Conservation (phyloP, 2,329 filamentous ascomycete species). For the Clonostachys chloroleuca region DNA sequence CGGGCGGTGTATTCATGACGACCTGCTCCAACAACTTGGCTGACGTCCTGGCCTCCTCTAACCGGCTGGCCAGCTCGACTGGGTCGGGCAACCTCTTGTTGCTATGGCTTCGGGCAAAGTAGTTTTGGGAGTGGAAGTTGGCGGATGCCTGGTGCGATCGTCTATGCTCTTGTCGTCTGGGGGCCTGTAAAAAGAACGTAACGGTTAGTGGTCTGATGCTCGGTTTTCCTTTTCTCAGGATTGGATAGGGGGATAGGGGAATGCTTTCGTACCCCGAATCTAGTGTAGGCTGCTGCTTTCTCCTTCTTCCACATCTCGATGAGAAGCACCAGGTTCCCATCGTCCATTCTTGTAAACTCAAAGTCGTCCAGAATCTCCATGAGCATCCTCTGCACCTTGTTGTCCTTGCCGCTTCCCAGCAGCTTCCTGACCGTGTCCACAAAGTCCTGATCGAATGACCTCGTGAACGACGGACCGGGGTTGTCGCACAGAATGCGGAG, state of each 20-base stretch:
- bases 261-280: conserved; percentile 38
- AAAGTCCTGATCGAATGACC: conserved; percentile 84
- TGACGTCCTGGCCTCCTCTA: conserved; percentile 87
- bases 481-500: conserved; percentile 90
- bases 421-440: conserved; percentile 71
- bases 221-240: not conserved
- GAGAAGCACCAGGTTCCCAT: conserved; percentile 68
- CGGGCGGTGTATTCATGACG: conserved; percentile 75
- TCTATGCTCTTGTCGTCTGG: conserved; percentile 1
- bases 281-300: conserved; percentile 60
- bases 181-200: not conserved
- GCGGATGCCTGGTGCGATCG: conserved; percentile 5
- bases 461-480: conserved; percentile 85
- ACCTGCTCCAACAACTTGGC: conserved; percentile 91
- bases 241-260: conserved; percentile 4
- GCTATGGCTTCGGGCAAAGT: conserved; percentile 48
- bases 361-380: conserved; percentile 82
- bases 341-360: conserved; percentile 65
- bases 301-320: conserved; percentile 88
- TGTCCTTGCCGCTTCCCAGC: conserved; percentile 66
- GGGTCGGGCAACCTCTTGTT: conserved; percentile 57
- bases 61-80: conserved; percentile 72
- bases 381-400: conserved; percentile 77
- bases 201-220: too few relatives aligned
- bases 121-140: conserved; percentile 45